A percentile compares a stretch with the other conserved stretches of the same genome.
These are phyloP conservation scores for Beta vulgaris DNA, from an alignment of 148 eudicot species.

Conservation along the genomic window DNA sequence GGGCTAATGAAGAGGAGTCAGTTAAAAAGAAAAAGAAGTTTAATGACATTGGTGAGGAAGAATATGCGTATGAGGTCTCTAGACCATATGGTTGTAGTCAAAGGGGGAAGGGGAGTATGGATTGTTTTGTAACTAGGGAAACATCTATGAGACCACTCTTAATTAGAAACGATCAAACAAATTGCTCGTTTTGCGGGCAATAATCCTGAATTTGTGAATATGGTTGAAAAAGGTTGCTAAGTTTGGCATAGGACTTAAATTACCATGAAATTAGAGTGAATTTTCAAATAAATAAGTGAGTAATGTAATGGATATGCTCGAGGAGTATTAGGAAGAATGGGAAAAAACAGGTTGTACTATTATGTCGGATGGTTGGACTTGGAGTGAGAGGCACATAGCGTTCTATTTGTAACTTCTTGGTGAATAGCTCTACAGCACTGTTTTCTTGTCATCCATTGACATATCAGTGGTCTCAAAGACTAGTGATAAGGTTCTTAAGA, in stretches of 20 bases:
- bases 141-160: background rate
- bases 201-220: background rate
- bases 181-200: slow-evolving; percentile 1
- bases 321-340: background rate
- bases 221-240: background rate
- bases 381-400: too few species aligned
- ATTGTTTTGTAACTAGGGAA: background rate
- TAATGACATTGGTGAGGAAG: slow-evolving; percentile 9
- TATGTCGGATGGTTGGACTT: too few species aligned
- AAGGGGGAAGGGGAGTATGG: background rate
- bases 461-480: too few species aligned
- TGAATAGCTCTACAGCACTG: too few species aligned
- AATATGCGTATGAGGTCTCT: background rate
- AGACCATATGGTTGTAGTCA: background rate
- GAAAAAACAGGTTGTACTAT: too few species aligned
- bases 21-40: slow-evolving; percentile 3
- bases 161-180: background rate
- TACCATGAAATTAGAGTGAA: slow-evolving; percentile 12
- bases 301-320: background rate
- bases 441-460: too few species aligned
- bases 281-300: background rate
- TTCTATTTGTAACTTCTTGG: too few species aligned
- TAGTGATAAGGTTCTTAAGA: too few species aligned
- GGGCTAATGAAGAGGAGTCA: background rate
- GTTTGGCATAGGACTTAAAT: background rate